Evolutionary conservation across 2,329 filamentous ascomycete species (phyloP).

Genomic region (Fusarium kyushuense): DNA sequence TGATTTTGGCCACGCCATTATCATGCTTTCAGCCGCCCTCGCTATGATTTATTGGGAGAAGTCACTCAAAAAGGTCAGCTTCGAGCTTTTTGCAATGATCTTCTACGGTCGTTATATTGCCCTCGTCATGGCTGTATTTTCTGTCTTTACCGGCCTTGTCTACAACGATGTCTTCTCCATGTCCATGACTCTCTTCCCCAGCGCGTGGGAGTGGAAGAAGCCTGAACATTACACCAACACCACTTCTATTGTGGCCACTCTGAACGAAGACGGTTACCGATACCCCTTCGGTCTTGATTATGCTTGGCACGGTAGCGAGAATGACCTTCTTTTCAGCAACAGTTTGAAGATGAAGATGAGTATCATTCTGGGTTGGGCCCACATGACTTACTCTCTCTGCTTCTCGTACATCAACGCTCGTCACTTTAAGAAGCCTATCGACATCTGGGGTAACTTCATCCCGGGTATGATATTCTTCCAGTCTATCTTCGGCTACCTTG

Average conservation of each 20-base stretch:
- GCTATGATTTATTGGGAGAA: slow-evolving; percentile 99
- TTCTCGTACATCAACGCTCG: slow-evolving; percentile 92
- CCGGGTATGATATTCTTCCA: slow-evolving; percentile 99
- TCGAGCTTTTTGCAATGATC: slow-evolving; percentile 97
- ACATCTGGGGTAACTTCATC: slow-evolving; percentile 97
- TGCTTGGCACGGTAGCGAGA: slow-evolving; percentile 96
- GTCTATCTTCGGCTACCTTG: slow-evolving; percentile 96
- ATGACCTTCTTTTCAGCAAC: slow-evolving; percentile 95
- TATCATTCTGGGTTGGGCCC: slow-evolving; percentile 95
- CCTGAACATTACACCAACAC: slow-evolving; percentile 75
- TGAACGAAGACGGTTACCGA: slow-evolving; percentile 78
- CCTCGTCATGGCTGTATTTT: slow-evolving; percentile 97
- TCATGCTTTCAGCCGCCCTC: slow-evolving; percentile 85
- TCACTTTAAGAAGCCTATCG: slow-evolving; percentile 94
- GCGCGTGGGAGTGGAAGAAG: slow-evolving; percentile 85
- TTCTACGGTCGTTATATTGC: slow-evolving; percentile 99
- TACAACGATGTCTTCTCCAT: slow-evolving; percentile 99
- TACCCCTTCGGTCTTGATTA: slow-evolving; percentile 97
- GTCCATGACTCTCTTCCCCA: slow-evolving; percentile 87
- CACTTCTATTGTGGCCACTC: slow-evolving; percentile 72
- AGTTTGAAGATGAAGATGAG: slow-evolving; percentile 99
- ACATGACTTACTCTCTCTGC: slow-evolving; percentile 98
- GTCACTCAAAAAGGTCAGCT: slow-evolving; percentile 88
- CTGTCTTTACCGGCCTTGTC: slow-evolving; percentile 94
- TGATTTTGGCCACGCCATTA: slow-evolving; percentile 91